A percentile compares a stretch with the other conserved stretches of the same genome.
phyloP scores from a whole-genome alignment of 768 basidiomycete genomes.

The Phaffia australis region DNA sequence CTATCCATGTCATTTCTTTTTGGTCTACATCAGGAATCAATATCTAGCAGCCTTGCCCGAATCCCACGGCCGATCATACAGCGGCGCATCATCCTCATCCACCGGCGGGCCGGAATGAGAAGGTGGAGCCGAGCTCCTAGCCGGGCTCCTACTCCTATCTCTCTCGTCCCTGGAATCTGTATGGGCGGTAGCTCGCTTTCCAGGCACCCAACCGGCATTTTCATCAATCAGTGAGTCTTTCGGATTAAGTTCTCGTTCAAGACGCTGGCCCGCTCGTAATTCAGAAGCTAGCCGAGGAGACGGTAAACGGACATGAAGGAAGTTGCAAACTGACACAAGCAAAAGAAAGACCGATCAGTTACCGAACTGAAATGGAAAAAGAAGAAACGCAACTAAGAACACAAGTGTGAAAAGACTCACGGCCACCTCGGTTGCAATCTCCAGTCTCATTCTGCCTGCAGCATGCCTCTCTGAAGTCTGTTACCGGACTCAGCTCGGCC shows the following conservation, averaged over 20 bases:
- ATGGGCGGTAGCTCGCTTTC: background rate
- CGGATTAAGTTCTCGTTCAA: conserved; percentile 48
- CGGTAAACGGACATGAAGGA: conserved; percentile 89
- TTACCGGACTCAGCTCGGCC: conserved; percentile 95
- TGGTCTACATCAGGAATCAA: no score
- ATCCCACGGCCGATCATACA: no score
- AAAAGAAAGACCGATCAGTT: background rate
- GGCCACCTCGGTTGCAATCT: conserved; percentile 79
- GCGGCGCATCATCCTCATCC: no score
- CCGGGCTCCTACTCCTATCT: conserved; percentile 9
- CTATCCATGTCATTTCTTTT: no score
- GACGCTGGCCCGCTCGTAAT: conserved; percentile 66
- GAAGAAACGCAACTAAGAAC: background rate
- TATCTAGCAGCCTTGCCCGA: no score
- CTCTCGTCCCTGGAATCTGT: background rate
- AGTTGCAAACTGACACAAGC: conserved; percentile 60
- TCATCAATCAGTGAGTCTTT: conserved; percentile 5
- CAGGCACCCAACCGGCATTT: conserved; percentile 22
- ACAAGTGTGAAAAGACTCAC: conserved; percentile 30
- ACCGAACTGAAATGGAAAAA: conserved; percentile 43
- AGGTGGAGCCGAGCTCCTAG: background rate
- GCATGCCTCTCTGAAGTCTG: conserved; percentile 96
- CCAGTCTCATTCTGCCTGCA: conserved; percentile 98
- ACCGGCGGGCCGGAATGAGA: no score
- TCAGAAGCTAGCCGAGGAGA: conserved; percentile 71